These are phyloP conservation scores for Senna tora DNA, from an alignment of 306 rosid genomes.

Conservation along the genomic window DNA sequence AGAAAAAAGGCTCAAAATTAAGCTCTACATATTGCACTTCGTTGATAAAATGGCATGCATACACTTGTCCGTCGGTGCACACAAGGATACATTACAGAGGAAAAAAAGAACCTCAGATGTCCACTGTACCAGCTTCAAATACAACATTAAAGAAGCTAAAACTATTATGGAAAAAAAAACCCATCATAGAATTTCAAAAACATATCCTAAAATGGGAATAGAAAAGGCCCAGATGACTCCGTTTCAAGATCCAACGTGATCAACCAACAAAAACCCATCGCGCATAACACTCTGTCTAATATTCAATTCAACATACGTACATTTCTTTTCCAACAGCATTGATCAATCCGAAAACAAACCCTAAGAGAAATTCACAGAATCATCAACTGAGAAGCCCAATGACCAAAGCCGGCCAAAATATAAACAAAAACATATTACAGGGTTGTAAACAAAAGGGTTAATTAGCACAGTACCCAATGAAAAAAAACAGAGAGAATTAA, in stretches of 20 bases:
- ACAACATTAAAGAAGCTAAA: slow-evolving; percentile 7
- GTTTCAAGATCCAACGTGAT: slow-evolving; percentile 54
- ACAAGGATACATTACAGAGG: not conserved
- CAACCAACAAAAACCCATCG: slow-evolving; percentile 4
- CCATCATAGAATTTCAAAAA: slow-evolving; percentile 26
- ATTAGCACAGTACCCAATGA: not conserved
- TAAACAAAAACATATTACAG: not conserved
- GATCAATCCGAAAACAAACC: slow-evolving; percentile 18
- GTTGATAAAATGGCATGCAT: not conserved
- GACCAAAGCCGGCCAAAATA: slow-evolving; percentile 5
- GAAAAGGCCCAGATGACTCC: slow-evolving; percentile 31
- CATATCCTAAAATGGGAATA: not conserved
- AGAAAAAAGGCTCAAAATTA: not conserved
- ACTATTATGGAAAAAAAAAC: slow-evolving; percentile 23
- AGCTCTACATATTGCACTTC: slow-evolving; percentile 25
- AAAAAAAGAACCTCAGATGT: slow-evolving; percentile 19
- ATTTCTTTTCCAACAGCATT: slow-evolving; percentile 15
- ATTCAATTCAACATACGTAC: not conserved
- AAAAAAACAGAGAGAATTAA: not conserved
- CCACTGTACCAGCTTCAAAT: slow-evolving; percentile 20
- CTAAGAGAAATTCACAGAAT: slow-evolving; percentile 3
- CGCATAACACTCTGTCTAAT: not conserved
- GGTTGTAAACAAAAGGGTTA: not conserved
- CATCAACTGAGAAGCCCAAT: slow-evolving; percentile 34
- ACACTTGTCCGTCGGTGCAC: slow-evolving; percentile 29